Evolutionary conservation across 2,329 filamentous ascomycete species (phyloP).

Genomic region (Capronia coronata): DNA sequence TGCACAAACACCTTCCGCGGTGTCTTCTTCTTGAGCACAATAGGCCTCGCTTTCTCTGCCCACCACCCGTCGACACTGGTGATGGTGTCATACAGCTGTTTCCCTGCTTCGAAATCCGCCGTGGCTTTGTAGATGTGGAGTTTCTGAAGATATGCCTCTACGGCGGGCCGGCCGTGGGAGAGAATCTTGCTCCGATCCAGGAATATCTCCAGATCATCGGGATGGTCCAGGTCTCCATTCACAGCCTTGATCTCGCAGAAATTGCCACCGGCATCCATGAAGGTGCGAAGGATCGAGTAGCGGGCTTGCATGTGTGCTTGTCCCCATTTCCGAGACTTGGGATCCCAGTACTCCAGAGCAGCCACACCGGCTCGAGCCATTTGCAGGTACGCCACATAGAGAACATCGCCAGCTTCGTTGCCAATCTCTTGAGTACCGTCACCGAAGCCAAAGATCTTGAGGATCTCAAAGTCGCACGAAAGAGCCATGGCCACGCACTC

Average conservation of each 20-base stretch:
- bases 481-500: slow-evolving; percentile 91
- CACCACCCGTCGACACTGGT: slow-evolving; percentile 80
- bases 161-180: slow-evolving; percentile 71
- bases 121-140: slow-evolving; percentile 89
- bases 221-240: slow-evolving; percentile 50
- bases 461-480: slow-evolving; percentile 77
- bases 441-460: slow-evolving; percentile 88
- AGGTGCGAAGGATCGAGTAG: slow-evolving; percentile 70
- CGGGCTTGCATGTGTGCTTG: slow-evolving; percentile 88
- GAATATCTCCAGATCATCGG: slow-evolving; percentile 74
- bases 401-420: slow-evolving; percentile 73
- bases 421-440: slow-evolving; percentile 55
- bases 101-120: slow-evolving; percentile 72
- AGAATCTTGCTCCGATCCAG: slow-evolving; percentile 83
- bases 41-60: slow-evolving; percentile 65
- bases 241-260: slow-evolving; percentile 74
- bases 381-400: slow-evolving; percentile 80
- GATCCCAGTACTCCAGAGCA: slow-evolving; percentile 91
- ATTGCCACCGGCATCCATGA: slow-evolving; percentile 76
- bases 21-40: slow-evolving; percentile 56
- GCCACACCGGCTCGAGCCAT: slow-evolving; percentile 92
- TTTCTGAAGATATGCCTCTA: slow-evolving; percentile 82
- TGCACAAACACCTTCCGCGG: slow-evolving; percentile 75
- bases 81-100: slow-evolving; percentile 73
- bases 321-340: slow-evolving; percentile 83